Percentiles rank a stretch among this genome's conserved stretches.
Evolutionary conservation across 192 early-diverging fungal species (phyloP).

Genomic region (Dimargaris verticillata): DNA sequence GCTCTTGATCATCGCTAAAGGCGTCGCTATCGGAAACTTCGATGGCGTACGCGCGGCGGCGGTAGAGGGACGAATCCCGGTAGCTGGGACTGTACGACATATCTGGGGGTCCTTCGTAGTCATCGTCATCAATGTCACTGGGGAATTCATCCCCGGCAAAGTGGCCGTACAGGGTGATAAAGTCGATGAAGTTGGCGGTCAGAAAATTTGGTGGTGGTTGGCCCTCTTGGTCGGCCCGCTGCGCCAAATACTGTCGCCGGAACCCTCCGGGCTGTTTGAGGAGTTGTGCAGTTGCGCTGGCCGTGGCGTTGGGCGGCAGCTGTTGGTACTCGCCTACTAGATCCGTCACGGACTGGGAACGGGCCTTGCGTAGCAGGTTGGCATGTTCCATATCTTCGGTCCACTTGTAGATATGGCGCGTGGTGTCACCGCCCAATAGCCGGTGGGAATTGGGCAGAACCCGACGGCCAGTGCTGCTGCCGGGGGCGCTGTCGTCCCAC

Average conservation of each 20-base stretch:
- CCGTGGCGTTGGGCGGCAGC: constrained; percentile 39
- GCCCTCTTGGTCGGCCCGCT: constrained; percentile 49
- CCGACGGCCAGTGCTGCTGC: constrained; percentile 15
- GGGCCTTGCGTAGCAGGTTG: constrained; percentile 15
- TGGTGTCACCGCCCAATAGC: constrained; percentile 57
- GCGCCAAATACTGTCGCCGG: constrained; percentile 66
- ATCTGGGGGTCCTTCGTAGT: constrained; percentile 18
- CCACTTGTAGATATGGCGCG: constrained; percentile 83
- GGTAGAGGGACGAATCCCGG: neutral
- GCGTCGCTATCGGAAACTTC: neutral
- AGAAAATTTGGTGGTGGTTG: constrained; percentile 47
- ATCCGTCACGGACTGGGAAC: constrained; percentile 20
- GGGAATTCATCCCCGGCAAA: constrained; percentile 87
- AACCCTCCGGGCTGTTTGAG: constrained; percentile 73
- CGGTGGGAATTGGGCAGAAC: constrained; percentile 30
- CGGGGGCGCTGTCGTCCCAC: constrained; percentile 14
- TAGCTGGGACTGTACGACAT: neutral
- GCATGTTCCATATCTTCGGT: constrained; percentile 40
- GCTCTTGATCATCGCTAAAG: neutral
- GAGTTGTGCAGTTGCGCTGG: constrained; percentile 25
- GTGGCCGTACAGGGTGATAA: constrained; percentile 79
- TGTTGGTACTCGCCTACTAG: constrained; percentile 14
- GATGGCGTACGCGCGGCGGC: constrained; percentile 1
- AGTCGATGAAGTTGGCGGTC: constrained; percentile 88
- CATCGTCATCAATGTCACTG: constrained; percentile 55